phyloP scores from a whole-genome alignment of 1,139 yeast species.

The Ogataea hybrid region DNA sequence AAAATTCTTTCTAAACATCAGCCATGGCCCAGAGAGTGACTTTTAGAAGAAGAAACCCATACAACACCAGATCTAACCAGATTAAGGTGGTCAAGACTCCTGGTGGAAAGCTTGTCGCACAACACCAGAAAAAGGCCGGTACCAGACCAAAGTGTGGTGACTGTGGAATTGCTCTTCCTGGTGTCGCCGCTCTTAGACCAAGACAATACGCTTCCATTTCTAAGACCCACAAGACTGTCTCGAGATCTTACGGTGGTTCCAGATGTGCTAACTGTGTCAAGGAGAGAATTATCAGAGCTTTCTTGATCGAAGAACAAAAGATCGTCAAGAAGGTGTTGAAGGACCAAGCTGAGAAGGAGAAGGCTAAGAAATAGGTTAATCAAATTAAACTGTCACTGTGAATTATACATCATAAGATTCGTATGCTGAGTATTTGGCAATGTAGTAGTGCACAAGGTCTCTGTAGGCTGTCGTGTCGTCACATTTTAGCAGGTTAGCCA shows the following conservation, averaged over 20 bases:
- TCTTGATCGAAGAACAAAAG: slow-evolving; percentile 99
- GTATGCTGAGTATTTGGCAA: slow-evolving; percentile 39
- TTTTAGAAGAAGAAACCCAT: slow-evolving; percentile 79
- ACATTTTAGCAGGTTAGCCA: slow-evolving; percentile 69
- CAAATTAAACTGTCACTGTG: slow-evolving; percentile 14
- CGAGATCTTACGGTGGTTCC: slow-evolving; percentile 99
- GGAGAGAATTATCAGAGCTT: slow-evolving; percentile 98
- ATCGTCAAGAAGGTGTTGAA: slow-evolving; percentile 98
- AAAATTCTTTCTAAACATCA: slow-evolving; percentile 14
- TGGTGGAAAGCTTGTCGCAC: slow-evolving; percentile 98
- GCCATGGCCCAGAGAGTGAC: slow-evolving; percentile 80
- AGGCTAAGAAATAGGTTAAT: slow-evolving; percentile 42
- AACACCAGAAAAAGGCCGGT: slow-evolving; percentile 94
- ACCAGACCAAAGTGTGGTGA: slow-evolving; percentile 99
- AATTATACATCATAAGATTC: slow-evolving; percentile 9
- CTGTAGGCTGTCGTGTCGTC: slow-evolving; percentile 58
- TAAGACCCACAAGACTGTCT: slow-evolving; percentile 96
- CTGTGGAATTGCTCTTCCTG: slow-evolving; percentile 90
- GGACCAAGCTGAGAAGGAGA: slow-evolving; percentile 89
- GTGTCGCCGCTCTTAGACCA: slow-evolving; percentile 95
- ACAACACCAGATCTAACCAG: slow-evolving; percentile 99
- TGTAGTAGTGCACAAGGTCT: slow-evolving; percentile 61
- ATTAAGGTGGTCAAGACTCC: slow-evolving; percentile 99
- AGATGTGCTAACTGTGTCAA: slow-evolving; percentile 98
- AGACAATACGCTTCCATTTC: slow-evolving; percentile 94